Percentiles rank a stretch among this genome's conserved stretches.
Conservation (phyloP, 495 filamentous ascomycete species). For the Talaromyces adpressus region DNA sequence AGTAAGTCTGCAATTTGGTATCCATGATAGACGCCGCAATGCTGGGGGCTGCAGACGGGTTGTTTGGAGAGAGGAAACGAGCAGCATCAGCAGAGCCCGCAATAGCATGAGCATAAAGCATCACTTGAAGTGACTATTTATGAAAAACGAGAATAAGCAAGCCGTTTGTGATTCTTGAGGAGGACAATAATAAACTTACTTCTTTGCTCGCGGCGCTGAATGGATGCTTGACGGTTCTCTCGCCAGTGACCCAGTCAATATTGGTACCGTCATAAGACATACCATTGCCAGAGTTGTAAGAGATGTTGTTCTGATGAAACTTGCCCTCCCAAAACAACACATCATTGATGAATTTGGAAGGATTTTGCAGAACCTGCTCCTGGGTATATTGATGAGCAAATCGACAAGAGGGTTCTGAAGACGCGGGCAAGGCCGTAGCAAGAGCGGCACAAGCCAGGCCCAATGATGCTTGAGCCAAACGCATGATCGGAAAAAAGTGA, state of each 20-base stretch:
- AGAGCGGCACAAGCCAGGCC: neutral
- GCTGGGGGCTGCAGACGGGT: conserved; percentile 15
- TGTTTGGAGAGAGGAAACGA: conserved; percentile 20
- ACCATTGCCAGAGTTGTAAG: conserved; percentile 25
- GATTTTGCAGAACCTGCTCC: conserved; percentile 17
- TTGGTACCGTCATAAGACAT: conserved; percentile 32
- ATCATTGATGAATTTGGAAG: conserved; percentile 19
- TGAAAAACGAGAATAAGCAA: neutral
- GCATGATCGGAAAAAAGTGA: neutral
- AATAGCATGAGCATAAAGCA: conserved; percentile 28
- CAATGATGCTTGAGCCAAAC: conserved; percentile 1
- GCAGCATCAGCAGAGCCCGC: conserved; percentile 20
- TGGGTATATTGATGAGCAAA: conserved; percentile 20
- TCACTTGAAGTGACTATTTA: conserved; percentile 20
- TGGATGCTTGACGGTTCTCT: conserved; percentile 21
- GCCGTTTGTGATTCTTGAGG: neutral
- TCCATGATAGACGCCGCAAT: conserved; percentile 24
- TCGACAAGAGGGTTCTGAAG: conserved; percentile 19
- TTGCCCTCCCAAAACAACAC: conserved; percentile 29
- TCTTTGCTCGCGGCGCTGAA: conserved; percentile 34
- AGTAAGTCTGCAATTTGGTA: conserved; percentile 24
- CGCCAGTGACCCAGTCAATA: conserved; percentile 23
- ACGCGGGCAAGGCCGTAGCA: neutral
- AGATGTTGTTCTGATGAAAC: conserved; percentile 27
- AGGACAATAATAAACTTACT: conserved; percentile 9